These are phyloP conservation scores for Jatropha multifida DNA, from an alignment of 441 rosid genomes.

Conservation along the genomic window DNA sequence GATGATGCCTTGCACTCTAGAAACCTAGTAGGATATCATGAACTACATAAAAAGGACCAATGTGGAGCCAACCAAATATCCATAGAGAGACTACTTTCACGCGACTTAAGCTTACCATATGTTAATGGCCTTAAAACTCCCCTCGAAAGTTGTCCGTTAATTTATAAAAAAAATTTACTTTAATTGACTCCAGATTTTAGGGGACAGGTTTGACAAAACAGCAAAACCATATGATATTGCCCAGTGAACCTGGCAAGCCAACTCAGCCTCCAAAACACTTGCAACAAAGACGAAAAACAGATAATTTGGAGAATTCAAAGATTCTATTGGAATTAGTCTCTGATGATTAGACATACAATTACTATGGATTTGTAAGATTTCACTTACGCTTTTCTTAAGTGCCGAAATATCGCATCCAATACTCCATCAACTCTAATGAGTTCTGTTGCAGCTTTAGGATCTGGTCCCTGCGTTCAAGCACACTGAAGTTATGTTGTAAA, in stretches of 20 bases:
- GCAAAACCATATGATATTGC: neutral
- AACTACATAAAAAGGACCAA: neutral
- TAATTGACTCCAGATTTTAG: neutral
- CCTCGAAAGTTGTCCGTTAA: neutral
- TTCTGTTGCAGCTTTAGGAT: slow-evolving; percentile 79
- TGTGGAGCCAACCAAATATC: neutral
- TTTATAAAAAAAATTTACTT: neutral
- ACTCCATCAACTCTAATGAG: slow-evolving; percentile 77
- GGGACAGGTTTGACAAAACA: neutral
- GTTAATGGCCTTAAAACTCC: neutral
- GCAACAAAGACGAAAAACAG: neutral
- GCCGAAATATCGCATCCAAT: slow-evolving; percentile 75
- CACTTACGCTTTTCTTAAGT: slow-evolving; percentile 76
- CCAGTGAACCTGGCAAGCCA: neutral
- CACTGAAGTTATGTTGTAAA: slow-evolving; percentile 32
- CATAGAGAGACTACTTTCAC: neutral
- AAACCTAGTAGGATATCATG: neutral
- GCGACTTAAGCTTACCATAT: neutral
- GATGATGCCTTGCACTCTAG: neutral
- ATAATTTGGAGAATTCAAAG: neutral
- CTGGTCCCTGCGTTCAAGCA: slow-evolving; percentile 74
- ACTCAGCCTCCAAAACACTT: neutral
- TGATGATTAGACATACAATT: neutral
- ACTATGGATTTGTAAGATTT: slow-evolving; percentile 20
- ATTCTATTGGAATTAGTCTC: neutral